phyloP scores from a whole-genome alignment of 2,329 filamentous ascomycete species.

The Monosporascus ibericus region DNA sequence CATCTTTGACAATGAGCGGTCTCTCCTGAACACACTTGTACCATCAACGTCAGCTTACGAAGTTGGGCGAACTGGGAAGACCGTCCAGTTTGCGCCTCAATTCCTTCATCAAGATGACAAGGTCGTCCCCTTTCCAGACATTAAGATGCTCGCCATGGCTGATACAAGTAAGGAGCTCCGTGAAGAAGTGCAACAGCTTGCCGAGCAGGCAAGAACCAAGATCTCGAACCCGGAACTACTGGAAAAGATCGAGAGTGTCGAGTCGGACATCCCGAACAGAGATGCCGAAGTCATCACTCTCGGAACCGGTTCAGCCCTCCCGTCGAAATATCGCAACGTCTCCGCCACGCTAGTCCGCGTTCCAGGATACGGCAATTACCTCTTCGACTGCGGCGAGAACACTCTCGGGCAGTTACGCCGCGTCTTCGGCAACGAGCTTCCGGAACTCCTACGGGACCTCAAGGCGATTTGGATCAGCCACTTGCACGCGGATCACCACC shows the following conservation, averaged over 20 bases:
- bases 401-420: constrained; percentile 83
- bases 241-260: constrained; percentile 37
- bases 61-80: constrained; percentile 37
- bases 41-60: constrained; percentile 24
- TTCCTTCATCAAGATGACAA: constrained; percentile 39
- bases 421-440: constrained; percentile 58
- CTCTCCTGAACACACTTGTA: constrained; percentile 14
- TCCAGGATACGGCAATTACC: constrained; percentile 78
- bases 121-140: constrained; percentile 43
- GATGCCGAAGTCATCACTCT: constrained; percentile 81
- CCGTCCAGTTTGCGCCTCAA: constrained; percentile 41
- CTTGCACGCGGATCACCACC: constrained; percentile 91
- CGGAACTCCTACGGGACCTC: constrained; percentile 72
- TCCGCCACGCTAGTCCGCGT: constrained; percentile 80
- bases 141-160: constrained; percentile 31
- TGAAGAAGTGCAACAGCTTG: constrained; percentile 44
- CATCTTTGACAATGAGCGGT: constrained; percentile 51
- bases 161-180: constrained; percentile 36
- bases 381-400: constrained; percentile 89
- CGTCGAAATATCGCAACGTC: constrained; percentile 93
- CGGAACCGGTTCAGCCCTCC: constrained; percentile 84
- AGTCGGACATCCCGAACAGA: constrained; percentile 62
- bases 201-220: constrained; percentile 36
- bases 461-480: constrained; percentile 90
- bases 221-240: constrained; percentile 18